Conservation (phyloP, 495 filamentous ascomycete species). For the Sphaerosporella brunnea region DNA sequence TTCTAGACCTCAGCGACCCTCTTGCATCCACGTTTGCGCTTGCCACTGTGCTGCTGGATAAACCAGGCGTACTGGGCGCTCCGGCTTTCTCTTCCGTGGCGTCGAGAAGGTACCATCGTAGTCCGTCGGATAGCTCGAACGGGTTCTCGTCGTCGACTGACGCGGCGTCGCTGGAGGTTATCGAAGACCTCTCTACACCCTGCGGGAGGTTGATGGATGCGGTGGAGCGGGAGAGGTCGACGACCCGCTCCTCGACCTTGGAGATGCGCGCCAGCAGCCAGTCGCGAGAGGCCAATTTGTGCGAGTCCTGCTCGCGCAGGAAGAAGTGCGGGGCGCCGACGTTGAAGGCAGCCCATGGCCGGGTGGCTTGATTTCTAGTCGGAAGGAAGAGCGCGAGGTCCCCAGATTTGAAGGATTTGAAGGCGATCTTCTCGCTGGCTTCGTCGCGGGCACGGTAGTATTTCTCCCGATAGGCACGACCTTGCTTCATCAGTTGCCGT, state of each 20-base stretch:
- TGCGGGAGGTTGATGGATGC: slow-evolving; percentile 32
- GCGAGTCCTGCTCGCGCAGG: slow-evolving; percentile 75
- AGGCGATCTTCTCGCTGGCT: slow-evolving; percentile 92
- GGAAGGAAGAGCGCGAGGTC: slow-evolving; percentile 92
- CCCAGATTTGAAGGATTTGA: slow-evolving; percentile 85
- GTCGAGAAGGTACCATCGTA: slow-evolving; percentile 91
- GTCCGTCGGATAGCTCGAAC: slow-evolving; percentile 86
- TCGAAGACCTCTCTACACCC: slow-evolving; percentile 34
- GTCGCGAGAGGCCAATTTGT: slow-evolving; percentile 64
- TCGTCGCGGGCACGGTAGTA: slow-evolving; percentile 69
- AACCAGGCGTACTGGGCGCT: slow-evolving; percentile 77
- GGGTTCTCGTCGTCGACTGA: slow-evolving; percentile 63
- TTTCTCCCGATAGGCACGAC: slow-evolving; percentile 71
- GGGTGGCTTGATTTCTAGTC: slow-evolving; percentile 77
- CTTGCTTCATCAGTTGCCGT: slow-evolving; percentile 78
- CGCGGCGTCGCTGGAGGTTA: slow-evolving; percentile 38
- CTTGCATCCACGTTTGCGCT: slow-evolving; percentile 74
- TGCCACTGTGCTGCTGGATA: slow-evolving; percentile 76
- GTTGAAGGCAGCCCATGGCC: slow-evolving; percentile 97
- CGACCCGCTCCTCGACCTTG: slow-evolving; percentile 80
- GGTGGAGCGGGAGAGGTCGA: slow-evolving; percentile 70
- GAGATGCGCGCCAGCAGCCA: slow-evolving; percentile 91
- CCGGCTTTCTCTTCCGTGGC: slow-evolving; percentile 85
- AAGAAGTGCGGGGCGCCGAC: slow-evolving; percentile 94
- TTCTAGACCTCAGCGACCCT: slow-evolving; percentile 29